A percentile compares a stretch with the other conserved stretches of the same genome.
phyloP scores from a whole-genome alignment of 2,329 filamentous ascomycete species.

The Tolypocladium album region DNA sequence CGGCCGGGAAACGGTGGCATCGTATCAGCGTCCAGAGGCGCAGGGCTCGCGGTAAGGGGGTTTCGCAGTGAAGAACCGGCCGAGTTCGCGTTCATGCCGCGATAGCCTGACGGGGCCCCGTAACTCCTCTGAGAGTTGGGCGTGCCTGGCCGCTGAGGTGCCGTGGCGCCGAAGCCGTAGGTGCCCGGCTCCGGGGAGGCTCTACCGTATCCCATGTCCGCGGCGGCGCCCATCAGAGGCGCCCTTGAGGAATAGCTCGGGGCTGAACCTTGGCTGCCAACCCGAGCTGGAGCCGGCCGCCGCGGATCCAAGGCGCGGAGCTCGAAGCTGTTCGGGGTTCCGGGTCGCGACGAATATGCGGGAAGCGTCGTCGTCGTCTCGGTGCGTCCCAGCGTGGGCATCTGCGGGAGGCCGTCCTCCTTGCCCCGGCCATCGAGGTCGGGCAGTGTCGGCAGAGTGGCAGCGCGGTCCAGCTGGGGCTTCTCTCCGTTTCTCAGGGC shows the following conservation, averaged over 20 bases:
- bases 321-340: conserved; percentile 41
- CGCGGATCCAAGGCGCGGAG: conserved; percentile 41
- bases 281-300: conserved; percentile 34
- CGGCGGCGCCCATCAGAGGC: conserved; percentile 49
- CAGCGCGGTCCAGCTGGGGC: conserved; percentile 39
- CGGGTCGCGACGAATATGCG: conserved; percentile 48
- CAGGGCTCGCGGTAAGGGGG: conserved; percentile 18
- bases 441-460: conserved; percentile 57
- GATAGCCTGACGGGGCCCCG: conserved; percentile 7
- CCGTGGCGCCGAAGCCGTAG: conserved; percentile 13
- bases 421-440: conserved; percentile 18
- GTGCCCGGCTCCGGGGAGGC: conserved; percentile 24
- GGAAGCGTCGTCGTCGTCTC: conserved; percentile 54
- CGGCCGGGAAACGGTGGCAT: conserved; percentile 22
- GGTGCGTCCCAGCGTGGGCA: conserved; percentile 48
- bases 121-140: conserved; percentile 24
- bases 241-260: conserved; percentile 55
- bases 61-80: conserved; percentile 5
- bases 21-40: conserved; percentile 13
- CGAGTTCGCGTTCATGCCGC: conserved; percentile 8
- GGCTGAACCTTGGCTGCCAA: conserved; percentile 44
- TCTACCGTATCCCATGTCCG: conserved; percentile 45
- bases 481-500: conserved; percentile 45
- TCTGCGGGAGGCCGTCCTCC: conserved; percentile 40
- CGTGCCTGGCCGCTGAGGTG: conserved; percentile 23